Conservation (phyloP, 371 early-diverging fungal species). For the Mortierella sp. region DNA sequence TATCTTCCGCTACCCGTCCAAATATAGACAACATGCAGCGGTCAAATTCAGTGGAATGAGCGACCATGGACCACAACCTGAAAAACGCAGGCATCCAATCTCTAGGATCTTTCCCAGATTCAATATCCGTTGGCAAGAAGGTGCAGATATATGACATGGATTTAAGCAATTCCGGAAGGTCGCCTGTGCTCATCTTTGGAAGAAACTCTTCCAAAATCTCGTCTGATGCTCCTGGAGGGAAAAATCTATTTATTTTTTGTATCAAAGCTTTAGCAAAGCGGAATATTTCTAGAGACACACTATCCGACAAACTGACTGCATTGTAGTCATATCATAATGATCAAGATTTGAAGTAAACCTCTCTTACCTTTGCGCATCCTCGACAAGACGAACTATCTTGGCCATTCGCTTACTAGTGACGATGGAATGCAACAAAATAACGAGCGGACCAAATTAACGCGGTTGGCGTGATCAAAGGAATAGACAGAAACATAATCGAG, state of each 20-base stretch:
- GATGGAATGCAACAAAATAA: slow-evolving; percentile 10
- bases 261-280: background rate
- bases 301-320: too few relatives aligned
- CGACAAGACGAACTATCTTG: slow-evolving; percentile 37
- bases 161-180: slow-evolving; percentile 60
- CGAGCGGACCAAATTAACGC: slow-evolving; percentile 34
- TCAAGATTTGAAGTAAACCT: background rate
- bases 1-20: slow-evolving; percentile 73
- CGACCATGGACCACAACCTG: slow-evolving; percentile 81
- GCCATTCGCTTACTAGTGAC: slow-evolving; percentile 36
- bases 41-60: slow-evolving; percentile 69
- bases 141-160: slow-evolving; percentile 71
- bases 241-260: slow-evolving; percentile 62
- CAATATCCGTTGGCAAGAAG: slow-evolving; percentile 68
- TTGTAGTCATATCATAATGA: too few relatives aligned
- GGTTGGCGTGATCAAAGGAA: background rate
- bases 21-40: slow-evolving; percentile 76
- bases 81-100: slow-evolving; percentile 87
- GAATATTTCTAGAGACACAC: background rate
- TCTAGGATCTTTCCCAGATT: slow-evolving; percentile 57
- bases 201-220: slow-evolving; percentile 79
- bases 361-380: slow-evolving; percentile 34
- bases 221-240: slow-evolving; percentile 69
- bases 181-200: slow-evolving; percentile 35
- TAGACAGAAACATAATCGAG: background rate